Evolutionary conservation across 176 grass and related monocot genomes (phyloP), one percentile per base, ranked within the genome.

Genomic region (Olyra latifolia): DNA sequence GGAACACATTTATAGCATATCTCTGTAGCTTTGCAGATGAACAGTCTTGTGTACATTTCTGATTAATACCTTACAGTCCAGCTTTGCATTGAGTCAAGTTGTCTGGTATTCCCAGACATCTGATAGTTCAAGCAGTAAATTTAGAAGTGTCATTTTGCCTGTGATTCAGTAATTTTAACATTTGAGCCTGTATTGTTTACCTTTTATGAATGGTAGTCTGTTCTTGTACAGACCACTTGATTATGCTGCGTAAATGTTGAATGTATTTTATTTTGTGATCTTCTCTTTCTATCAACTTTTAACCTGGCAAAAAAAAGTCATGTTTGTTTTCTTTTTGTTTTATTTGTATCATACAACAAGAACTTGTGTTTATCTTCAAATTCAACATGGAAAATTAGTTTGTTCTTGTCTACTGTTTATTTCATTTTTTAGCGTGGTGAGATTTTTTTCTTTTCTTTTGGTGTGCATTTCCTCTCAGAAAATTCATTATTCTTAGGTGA

Each of bases 1-100:
- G 62, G 47, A 67, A 66, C 48, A 6, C 48, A 79, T 41, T 82
- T 64, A 50, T 60, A 39, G 42, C 66, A 23, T 80, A 20, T 63
- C 40, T 74, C 20, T 63, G 55, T 64, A 65, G 47, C 59, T 74
- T 66, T 64, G 24, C 38, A 56, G 58, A 74, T 74, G 68, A 48
- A 71, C 66, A 27, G 68, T 25, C 44, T 19, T 48, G 24, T 71
- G 38, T 54, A 29, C 44, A 65, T 43, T 43, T 83, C 30, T 65
- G 30, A 55, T 42, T 29, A 29, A 50, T 5, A 43, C 10, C 30
- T 20, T 69, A 27, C 27, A 49, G 49, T 57, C 49, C 22, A 65
- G 16, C 44, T 65, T 83, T 80, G 48, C 35, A 68, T 56, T 69
- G 32, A 80, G 42, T 57, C 69, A 4, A 13, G 35, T 8, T 80